Conservation (phyloP, 164 flowering plant species). For the Sedum album region DNA sequence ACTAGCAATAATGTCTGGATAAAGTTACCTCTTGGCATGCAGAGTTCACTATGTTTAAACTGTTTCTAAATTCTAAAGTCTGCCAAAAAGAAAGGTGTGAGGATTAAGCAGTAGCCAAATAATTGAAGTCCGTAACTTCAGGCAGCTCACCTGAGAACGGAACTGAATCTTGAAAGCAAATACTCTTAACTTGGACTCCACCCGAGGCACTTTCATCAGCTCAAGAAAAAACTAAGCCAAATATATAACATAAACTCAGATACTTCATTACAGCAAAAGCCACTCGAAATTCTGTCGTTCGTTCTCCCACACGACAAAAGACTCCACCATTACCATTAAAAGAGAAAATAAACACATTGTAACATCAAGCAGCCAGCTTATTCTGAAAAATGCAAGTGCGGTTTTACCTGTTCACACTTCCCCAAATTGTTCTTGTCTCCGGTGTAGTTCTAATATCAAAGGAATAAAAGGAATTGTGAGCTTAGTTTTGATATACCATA, state of each 20-base stretch:
- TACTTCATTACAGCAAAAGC: neutral
- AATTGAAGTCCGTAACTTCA: constrained; percentile 4
- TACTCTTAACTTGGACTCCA: constrained; percentile 55
- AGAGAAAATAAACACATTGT: neutral
- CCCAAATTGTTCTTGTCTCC: constrained; percentile 55
- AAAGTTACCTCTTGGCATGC: constrained; percentile 74
- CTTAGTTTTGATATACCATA: neutral
- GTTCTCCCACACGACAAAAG: neutral
- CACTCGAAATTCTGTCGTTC: neutral
- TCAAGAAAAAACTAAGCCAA: constrained; percentile 49
- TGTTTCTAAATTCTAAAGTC: constrained; percentile 50
- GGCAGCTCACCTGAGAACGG: constrained; percentile 37
- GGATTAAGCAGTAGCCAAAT: neutral
- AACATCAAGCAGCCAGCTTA: neutral
- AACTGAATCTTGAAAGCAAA: constrained; percentile 64
- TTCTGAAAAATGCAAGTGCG: neutral
- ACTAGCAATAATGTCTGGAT: neutral
- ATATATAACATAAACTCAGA: constrained; percentile 6
- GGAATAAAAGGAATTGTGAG: neutral
- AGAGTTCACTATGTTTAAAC: constrained; percentile 59
- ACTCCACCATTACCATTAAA: neutral
- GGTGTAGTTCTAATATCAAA: constrained; percentile 18
- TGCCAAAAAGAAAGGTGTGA: constrained; percentile 38
- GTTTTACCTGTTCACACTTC: constrained; percentile 58
- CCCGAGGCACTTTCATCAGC: constrained; percentile 61